phyloP scores from a whole-genome alignment of 2,329 filamentous ascomycete genomes.

The Paecilomyces variotii region DNA sequence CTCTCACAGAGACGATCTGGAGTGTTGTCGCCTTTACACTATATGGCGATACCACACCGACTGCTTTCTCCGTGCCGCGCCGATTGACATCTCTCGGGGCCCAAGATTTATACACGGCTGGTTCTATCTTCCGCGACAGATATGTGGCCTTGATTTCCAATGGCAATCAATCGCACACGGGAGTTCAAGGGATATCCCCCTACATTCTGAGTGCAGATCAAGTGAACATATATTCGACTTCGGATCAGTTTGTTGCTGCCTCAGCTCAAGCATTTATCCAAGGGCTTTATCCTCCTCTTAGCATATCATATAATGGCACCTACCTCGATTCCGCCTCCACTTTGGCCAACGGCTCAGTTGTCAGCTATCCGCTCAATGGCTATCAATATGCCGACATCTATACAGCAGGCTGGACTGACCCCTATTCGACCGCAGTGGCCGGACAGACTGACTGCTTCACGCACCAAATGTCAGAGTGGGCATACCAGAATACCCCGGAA shows the following conservation, averaged over 20 bases:
- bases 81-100: conserved; percentile 48
- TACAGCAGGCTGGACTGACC: conserved; percentile 37
- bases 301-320: conserved; percentile 23
- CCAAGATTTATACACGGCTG: conserved; percentile 44
- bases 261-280: conserved; percentile 56
- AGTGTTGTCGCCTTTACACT: conserved; percentile 47
- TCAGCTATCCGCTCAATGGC: conserved; percentile 44
- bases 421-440: conserved; percentile 42
- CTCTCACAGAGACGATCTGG: conserved; percentile 29
- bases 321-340: conserved; percentile 28
- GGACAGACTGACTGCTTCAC: conserved; percentile 40
- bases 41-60: conserved; percentile 49
- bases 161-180: conserved; percentile 19
- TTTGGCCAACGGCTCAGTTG: conserved; percentile 41
- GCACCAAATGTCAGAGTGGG: conserved; percentile 26
- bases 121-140: conserved; percentile 43
- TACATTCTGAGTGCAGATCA: conserved; percentile 39
- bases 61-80: conserved; percentile 25
- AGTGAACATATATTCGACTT: conserved; percentile 40
- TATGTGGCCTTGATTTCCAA: conserved; percentile 37
- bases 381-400: conserved; percentile 51
- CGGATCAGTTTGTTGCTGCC: conserved; percentile 41
- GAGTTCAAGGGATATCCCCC: conserved; percentile 39
- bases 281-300: conserved; percentile 49
- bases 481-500: conserved; percentile 36